Base-by-base conservation (phyloP, 306 rosid species). In the Casuarina cunninghamiana region DNA sequence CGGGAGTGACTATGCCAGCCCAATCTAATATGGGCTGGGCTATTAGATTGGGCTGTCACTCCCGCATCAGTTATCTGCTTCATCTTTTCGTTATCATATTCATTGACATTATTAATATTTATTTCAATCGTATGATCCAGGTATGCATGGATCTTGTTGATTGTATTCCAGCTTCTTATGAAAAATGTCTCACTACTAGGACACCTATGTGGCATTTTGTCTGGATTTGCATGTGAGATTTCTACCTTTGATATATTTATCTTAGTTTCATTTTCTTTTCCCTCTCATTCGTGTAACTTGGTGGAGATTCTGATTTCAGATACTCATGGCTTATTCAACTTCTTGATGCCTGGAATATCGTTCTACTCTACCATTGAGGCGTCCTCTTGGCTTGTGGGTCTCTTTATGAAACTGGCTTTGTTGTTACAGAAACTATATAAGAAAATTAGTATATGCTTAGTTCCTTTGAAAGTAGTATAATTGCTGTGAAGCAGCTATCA, bases 91-190 rank as follows among this genome's bases (percentile, higher is more conserved):
- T 16, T 19, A 37, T 44, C 39, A 50, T 45, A 63, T 81, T 54
- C 49, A n/a, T 10, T 81, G 77, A 73, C 69, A 62, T 78, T 32
- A 70, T 16, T 54, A 26, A 26, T 26, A 26, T 26, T 26, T 26
- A 10, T 11, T 41, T 66, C 10, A 38, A 78, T 75, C n/a, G 62
- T 46, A 37, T 82, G 80, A 86, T 88, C 79, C 82, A 95, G 99
- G 97, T 95, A 95, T 75, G 87, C 97, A 63, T 91, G 92, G 92
- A 84, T 95, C 81, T 87, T 95, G 90, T 86, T 95, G 96, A 79
- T 95, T 41, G 94, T 93, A 76, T 93, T 95, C 86, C 99, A 95
- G 93, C 92, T 95, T 80, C 96, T 95, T 78, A 91, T 93, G 97
- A 46, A 87, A 78, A 93, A 95, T 80, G 93, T 95, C 86, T 95